phyloP scores from a whole-genome alignment of 163 green algal genomes.

The Scenedesmus sp. region DNA sequence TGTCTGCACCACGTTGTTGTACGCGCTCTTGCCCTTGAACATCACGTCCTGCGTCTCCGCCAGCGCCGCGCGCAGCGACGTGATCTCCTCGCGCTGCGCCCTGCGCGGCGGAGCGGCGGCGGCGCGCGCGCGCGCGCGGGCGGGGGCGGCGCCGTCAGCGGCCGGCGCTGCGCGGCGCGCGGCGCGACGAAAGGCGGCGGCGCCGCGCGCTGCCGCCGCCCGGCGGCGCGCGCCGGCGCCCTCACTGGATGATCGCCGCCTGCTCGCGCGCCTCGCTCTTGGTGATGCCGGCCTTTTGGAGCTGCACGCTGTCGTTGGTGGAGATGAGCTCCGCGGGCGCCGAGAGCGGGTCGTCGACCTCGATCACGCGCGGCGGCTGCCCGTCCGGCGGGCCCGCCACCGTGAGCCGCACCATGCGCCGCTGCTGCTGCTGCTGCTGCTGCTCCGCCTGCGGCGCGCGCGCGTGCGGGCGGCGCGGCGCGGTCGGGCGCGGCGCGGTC shows the following conservation, averaged over 20 bases:
- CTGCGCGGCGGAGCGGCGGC: background rate
- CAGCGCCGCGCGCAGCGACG: slow-evolving; percentile 7
- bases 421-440: slow-evolving; percentile 22
- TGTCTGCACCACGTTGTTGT: slow-evolving; percentile 31
- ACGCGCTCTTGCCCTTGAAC: slow-evolving; percentile 13
- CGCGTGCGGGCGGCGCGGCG: too few relatives aligned
- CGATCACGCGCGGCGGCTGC: slow-evolving; percentile 26
- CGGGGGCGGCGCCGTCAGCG: background rate
- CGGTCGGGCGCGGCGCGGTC: too few relatives aligned
- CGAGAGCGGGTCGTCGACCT: slow-evolving; percentile 38
- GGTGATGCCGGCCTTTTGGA: slow-evolving; percentile 27
- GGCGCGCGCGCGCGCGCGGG: background rate
- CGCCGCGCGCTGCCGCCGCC: background rate
- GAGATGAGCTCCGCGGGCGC: slow-evolving; percentile 17
- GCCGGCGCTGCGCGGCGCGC: background rate
- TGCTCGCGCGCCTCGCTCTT: slow-evolving; percentile 38
- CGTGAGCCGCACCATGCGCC: slow-evolving; percentile 30
- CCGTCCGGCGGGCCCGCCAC: slow-evolving; percentile 32
- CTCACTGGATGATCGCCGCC: slow-evolving; percentile 43
- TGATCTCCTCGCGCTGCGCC: slow-evolving; percentile 34
- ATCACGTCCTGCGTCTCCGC: slow-evolving; percentile 42
- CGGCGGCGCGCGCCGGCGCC: background rate
- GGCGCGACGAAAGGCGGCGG: background rate
- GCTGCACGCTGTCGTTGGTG: slow-evolving; percentile 8
- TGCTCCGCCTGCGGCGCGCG: too few relatives aligned